Conservation (phyloP, 1,139 yeast species). For the Suhomyces terraborum region DNA sequence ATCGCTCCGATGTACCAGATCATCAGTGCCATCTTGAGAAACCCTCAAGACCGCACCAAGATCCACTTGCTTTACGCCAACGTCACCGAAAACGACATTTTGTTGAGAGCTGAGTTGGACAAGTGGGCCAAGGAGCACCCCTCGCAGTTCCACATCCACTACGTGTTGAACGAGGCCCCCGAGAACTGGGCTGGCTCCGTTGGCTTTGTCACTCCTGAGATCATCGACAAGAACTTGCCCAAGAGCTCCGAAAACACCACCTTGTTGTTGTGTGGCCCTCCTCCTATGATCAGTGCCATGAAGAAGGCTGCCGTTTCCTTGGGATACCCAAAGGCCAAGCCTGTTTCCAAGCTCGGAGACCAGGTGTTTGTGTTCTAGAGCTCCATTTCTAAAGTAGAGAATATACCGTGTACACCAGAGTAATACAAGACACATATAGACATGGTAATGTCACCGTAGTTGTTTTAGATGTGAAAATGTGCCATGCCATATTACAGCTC, state of each 20-base stretch:
- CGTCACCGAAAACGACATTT: conserved; percentile 73
- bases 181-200: conserved; percentile 76
- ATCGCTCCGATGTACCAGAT: conserved; percentile 94
- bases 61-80: conserved; percentile 77
- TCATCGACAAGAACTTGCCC: conserved; percentile 68
- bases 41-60: conserved; percentile 76
- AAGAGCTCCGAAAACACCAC: conserved; percentile 63
- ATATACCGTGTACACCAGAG: too few relatives aligned
- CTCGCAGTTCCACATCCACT: conserved; percentile 69
- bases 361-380: conserved; percentile 81
- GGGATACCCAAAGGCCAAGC: conserved; percentile 86
- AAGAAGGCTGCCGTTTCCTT: conserved; percentile 79
- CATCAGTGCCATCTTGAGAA: conserved; percentile 71
- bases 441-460: too few relatives aligned
- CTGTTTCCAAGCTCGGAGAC: conserved; percentile 89
- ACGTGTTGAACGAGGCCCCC: conserved; percentile 75
- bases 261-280: conserved; percentile 92
- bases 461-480: too few relatives aligned
- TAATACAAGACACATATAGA: too few relatives aligned
- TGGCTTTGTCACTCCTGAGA: conserved; percentile 82
- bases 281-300: conserved; percentile 77
- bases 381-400: not conserved
- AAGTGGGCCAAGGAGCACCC: conserved; percentile 58
- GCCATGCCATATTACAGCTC: too few relatives aligned
- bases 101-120: conserved; percentile 79